phyloP scores from a whole-genome alignment of 768 basidiomycete species.

The Amanita rubescens region DNA sequence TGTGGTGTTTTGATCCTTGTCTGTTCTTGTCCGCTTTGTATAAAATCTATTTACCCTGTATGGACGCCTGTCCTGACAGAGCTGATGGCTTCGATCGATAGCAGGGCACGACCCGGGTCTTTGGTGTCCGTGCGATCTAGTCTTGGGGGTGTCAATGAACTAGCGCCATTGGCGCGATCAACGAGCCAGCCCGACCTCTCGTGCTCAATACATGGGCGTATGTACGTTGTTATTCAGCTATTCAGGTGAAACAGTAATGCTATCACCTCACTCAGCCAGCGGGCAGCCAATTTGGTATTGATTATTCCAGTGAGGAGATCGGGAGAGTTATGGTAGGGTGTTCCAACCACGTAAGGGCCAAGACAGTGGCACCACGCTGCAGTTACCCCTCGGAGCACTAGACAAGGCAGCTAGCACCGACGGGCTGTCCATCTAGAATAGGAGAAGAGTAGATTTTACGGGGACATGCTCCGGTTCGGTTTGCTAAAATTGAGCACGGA shows the following conservation, averaged over 20 bases:
- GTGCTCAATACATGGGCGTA: neutral
- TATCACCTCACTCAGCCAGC: neutral
- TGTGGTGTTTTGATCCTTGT: too few relatives aligned
- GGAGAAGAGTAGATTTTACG: neutral
- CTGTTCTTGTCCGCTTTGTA: neutral
- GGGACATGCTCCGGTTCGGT: neutral
- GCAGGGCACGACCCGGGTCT: neutral
- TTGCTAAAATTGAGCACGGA: neutral
- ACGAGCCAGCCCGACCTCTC: neutral
- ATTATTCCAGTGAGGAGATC: constrained; percentile 2
- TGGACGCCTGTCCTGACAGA: neutral
- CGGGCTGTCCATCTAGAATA: neutral
- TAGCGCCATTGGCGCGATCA: neutral
- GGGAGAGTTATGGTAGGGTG: neutral
- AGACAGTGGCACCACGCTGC: neutral
- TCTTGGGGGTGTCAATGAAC: neutral
- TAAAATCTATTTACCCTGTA: neutral
- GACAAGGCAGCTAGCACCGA: neutral
- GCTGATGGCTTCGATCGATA: constrained; percentile 3
- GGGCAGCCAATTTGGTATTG: neutral
- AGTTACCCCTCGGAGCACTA: constrained; percentile 1
- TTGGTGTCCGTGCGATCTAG: neutral
- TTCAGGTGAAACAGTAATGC: neutral
- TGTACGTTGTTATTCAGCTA: neutral
- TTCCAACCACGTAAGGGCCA: constrained; percentile 4